Percentiles rank a stretch among this genome's conserved stretches.
Conservation (phyloP, 2,329 filamentous ascomycete species). For the Ophiobolus disseminans region DNA sequence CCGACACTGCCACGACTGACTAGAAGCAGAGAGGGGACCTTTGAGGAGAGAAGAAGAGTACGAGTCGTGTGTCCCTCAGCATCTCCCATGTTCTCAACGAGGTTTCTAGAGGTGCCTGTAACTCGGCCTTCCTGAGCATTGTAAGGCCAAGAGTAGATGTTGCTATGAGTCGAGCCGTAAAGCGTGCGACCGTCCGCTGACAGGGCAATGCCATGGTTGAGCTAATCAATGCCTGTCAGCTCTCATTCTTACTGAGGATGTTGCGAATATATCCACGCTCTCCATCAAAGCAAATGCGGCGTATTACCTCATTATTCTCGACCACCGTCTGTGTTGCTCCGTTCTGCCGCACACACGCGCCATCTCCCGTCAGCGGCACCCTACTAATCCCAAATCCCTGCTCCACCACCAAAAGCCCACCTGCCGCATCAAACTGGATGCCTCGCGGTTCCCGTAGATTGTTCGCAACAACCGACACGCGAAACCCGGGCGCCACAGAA, state of each 20-base stretch:
- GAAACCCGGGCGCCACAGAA: slow-evolving; percentile 52
- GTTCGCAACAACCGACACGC: slow-evolving; percentile 55
- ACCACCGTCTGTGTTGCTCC: slow-evolving; percentile 33
- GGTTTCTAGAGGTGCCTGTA: slow-evolving; percentile 57
- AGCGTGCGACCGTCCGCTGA: slow-evolving; percentile 58
- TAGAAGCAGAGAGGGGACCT: slow-evolving; percentile 64
- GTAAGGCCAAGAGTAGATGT: slow-evolving; percentile 72
- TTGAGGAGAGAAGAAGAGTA: slow-evolving; percentile 68
- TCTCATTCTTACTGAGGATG: too few species aligned
- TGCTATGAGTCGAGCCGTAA: slow-evolving; percentile 63
- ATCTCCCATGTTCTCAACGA: slow-evolving; percentile 69
- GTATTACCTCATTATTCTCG: slow-evolving; percentile 37
- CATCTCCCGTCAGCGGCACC: slow-evolving; percentile 44
- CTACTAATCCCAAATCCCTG: slow-evolving; percentile 49
- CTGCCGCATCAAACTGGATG: slow-evolving; percentile 56
- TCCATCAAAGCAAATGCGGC: too few species aligned
- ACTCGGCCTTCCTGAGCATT: slow-evolving; percentile 57
- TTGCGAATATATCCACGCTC: too few species aligned
- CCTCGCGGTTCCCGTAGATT: slow-evolving; percentile 55
- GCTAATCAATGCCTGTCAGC: slow-evolving; percentile 30
- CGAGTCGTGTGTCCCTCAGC: slow-evolving; percentile 67
- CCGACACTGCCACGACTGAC: slow-evolving; percentile 69
- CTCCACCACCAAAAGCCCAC: slow-evolving; percentile 59
- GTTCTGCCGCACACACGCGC: slow-evolving; percentile 37
- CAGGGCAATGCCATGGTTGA: slow-evolving; percentile 62